phyloP scores from a whole-genome alignment of 163 green algal genomes.

The Botryococcus braunii region DNA sequence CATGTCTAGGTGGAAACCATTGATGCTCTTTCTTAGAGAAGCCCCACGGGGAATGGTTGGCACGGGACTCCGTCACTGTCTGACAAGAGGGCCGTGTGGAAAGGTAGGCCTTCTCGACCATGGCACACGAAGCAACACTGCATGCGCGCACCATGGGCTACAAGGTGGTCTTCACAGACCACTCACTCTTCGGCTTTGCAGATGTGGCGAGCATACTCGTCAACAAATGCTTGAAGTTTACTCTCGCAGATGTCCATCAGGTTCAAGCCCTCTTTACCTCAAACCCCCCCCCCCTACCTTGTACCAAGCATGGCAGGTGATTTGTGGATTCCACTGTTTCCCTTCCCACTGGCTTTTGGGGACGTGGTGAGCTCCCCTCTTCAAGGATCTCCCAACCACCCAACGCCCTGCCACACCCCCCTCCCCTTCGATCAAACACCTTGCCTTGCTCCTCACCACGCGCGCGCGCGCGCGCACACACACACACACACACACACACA shows the following conservation, averaged over 20 bases:
- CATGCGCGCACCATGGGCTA: conserved; percentile 76
- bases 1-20: background rate
- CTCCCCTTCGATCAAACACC: too few relatives aligned
- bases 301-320: background rate
- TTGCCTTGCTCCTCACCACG: too few relatives aligned
- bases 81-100: background rate
- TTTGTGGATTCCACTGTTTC: too few relatives aligned
- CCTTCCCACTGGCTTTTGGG: too few relatives aligned
- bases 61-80: background rate
- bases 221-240: conserved; percentile 85
- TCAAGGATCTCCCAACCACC: too few relatives aligned
- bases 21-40: background rate
- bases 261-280: too few relatives aligned
- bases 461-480: background rate
- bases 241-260: conserved; percentile 62
- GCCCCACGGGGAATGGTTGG: background rate
- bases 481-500: background rate
- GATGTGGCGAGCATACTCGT: conserved; percentile 72
- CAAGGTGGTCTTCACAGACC: conserved; percentile 91
- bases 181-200: conserved; percentile 94
- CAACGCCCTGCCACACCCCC: too few relatives aligned
- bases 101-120: conserved; percentile 25
- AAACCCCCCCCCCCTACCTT: too few relatives aligned
- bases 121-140: conserved; percentile 79
- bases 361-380: too few relatives aligned